These are phyloP conservation scores for Zymoseptoria ardabiliae DNA, from an alignment of 2,329 filamentous ascomycete genomes.

Conservation along the genomic window DNA sequence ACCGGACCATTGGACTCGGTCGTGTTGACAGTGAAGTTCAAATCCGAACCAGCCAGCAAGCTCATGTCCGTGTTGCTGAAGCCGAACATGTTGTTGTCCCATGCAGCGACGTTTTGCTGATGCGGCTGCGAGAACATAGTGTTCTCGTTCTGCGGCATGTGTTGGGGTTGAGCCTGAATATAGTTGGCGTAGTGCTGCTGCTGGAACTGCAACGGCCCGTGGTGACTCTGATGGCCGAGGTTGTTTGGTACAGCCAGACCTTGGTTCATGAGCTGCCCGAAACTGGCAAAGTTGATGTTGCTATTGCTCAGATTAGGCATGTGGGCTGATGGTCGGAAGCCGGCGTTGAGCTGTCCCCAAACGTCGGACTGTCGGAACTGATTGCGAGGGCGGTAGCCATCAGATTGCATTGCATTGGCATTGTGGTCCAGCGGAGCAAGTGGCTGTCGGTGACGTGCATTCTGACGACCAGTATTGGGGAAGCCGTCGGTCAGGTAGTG, in stretches of 20 bases:
- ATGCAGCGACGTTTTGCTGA: conserved; percentile 2
- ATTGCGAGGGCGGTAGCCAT: not conserved
- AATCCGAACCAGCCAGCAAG: conserved; percentile 1
- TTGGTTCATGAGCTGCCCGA: conserved; percentile 6
- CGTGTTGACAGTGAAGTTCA: conserved; percentile 8
- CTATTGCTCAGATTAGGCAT: conserved; percentile 1
- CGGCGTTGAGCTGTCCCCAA: conserved; percentile 10
- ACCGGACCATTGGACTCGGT: conserved; percentile 18
- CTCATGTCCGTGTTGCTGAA: not conserved
- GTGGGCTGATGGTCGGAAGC: conserved; percentile 11
- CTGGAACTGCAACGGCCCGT: not conserved
- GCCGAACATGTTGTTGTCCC: conserved; percentile 6
- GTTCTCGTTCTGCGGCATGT: conserved; percentile 4
- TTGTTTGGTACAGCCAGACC: not conserved
- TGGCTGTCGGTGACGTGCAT: not conserved
- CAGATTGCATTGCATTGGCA: not conserved
- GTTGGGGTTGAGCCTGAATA: not conserved
- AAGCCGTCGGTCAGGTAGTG: conserved; percentile 14
- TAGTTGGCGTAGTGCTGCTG: conserved; percentile 2
- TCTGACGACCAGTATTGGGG: not conserved
- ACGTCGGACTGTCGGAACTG: conserved; percentile 7
- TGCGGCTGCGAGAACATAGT: conserved; percentile 6
- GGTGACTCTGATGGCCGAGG: not conserved
- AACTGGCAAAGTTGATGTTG: conserved; percentile 3
- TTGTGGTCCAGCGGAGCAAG: not conserved